Conservation (phyloP, 208 protist species). For the Trypanosoma rangeli region DNA sequence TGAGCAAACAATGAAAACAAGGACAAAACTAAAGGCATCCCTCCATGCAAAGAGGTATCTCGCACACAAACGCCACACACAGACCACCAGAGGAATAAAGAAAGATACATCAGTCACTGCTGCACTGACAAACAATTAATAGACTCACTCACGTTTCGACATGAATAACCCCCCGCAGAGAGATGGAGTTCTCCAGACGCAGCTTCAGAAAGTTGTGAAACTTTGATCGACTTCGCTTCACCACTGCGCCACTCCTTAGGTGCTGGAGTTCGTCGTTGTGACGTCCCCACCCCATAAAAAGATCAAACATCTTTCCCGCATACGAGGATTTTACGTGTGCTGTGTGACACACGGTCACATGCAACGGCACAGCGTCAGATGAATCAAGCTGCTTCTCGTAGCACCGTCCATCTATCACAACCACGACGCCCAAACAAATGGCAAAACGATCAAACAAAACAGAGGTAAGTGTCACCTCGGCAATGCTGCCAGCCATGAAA, state of each 20-base stretch:
- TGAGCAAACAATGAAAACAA: background rate
- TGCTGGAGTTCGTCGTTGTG: slow-evolving; percentile 49
- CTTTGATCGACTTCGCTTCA: slow-evolving; percentile 76
- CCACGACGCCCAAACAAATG: slow-evolving; percentile 40
- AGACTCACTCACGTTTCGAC: slow-evolving; percentile 1
- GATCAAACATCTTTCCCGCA: slow-evolving; percentile 52
- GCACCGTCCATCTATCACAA: slow-evolving; percentile 12
- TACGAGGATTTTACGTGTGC: slow-evolving; percentile 37
- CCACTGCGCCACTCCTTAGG: slow-evolving; percentile 12
- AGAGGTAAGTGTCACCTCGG: slow-evolving; percentile 39
- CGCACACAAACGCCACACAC: background rate
- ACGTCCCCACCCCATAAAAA: slow-evolving; percentile 51
- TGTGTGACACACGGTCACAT: slow-evolving; percentile 64
- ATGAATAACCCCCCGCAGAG: slow-evolving; percentile 23
- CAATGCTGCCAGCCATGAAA: slow-evolving; percentile 31
- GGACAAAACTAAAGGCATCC: background rate
- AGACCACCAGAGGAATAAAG: background rate
- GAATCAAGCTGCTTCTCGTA: slow-evolving; percentile 10
- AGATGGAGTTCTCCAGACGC: slow-evolving; percentile 17
- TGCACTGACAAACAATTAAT: background rate
- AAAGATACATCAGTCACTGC: background rate
- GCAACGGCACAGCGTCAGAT: slow-evolving; percentile 32
- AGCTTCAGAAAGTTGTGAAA: slow-evolving; percentile 80
- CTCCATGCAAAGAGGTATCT: background rate
- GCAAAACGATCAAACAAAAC: slow-evolving; percentile 74